phyloP scores from a whole-genome alignment of 1,284 basidiomycete species.

The Rugiboletus extremiorientalis region DNA sequence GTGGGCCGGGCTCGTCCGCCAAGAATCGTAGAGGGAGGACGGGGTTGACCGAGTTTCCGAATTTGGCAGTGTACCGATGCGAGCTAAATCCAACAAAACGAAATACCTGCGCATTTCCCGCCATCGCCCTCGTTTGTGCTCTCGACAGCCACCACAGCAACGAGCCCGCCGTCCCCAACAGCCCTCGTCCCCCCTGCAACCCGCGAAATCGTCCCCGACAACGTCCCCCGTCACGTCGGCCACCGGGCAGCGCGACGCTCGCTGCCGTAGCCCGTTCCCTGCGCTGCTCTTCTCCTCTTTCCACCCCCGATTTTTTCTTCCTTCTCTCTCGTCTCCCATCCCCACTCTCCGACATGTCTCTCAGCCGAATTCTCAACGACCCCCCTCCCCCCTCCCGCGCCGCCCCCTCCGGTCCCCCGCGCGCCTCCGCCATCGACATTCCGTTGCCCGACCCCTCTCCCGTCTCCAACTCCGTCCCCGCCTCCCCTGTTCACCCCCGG shows the following conservation, averaged over 20 bases:
- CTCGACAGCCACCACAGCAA: slow-evolving; percentile 22
- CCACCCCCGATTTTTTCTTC: slow-evolving; percentile 1
- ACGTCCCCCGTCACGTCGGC: not conserved
- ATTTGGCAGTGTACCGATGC: slow-evolving; percentile 36
- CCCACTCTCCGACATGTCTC: slow-evolving; percentile 51
- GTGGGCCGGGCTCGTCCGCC: slow-evolving; percentile 18
- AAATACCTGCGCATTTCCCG: slow-evolving; percentile 37
- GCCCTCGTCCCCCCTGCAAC: not conserved
- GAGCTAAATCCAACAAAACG: slow-evolving; percentile 40
- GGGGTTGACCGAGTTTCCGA: slow-evolving; percentile 28
- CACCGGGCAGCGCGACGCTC: slow-evolving; percentile 1
- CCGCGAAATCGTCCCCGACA: not conserved
- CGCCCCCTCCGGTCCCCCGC: slow-evolving; percentile 10
- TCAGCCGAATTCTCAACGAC: slow-evolving; percentile 74
- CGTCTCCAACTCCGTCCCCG: slow-evolving; percentile 20
- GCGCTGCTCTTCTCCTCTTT: slow-evolving; percentile 9
- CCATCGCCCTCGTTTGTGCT: slow-evolving; percentile 29
- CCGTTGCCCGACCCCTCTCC: slow-evolving; percentile 29
- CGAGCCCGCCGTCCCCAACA: slow-evolving; percentile 12
- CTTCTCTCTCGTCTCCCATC: not conserved
- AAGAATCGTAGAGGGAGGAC: slow-evolving; percentile 21
- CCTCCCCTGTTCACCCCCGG: slow-evolving; percentile 24
- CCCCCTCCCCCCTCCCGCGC: slow-evolving; percentile 43
- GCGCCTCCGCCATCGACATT: slow-evolving; percentile 26
- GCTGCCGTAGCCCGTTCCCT: not conserved